phyloP scores from a whole-genome alignment of 768 basidiomycete species.

The Pisolithus marmoratus region DNA sequence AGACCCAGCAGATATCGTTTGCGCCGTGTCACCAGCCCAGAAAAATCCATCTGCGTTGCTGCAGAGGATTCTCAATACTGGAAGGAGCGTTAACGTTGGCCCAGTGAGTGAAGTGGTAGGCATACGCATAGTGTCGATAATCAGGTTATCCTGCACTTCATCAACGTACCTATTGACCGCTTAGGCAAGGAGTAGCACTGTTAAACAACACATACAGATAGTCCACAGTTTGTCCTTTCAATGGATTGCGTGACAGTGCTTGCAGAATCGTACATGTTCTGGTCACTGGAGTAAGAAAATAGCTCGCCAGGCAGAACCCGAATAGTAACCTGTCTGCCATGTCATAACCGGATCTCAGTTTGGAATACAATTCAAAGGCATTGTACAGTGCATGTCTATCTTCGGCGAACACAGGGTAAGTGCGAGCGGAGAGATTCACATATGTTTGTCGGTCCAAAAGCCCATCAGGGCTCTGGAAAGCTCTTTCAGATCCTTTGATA shows the following conservation, averaged over 20 bases:
- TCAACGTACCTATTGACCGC: conserved; percentile 48
- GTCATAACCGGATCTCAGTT: conserved; percentile 44
- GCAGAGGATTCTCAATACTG: conserved; percentile 55
- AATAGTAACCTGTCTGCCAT: conserved; percentile 46
- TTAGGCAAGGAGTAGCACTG: neutral
- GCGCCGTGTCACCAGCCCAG: conserved; percentile 73
- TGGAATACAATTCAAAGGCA: conserved; percentile 46
- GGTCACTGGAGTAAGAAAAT: neutral
- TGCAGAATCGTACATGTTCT: conserved; percentile 48
- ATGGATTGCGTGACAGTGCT: conserved; percentile 16
- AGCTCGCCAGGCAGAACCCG: neutral
- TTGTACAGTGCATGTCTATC: conserved; percentile 42
- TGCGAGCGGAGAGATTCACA: conserved; percentile 39
- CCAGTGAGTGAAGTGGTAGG: neutral
- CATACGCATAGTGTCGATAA: conserved; percentile 53
- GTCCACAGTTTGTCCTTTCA: conserved; percentile 40
- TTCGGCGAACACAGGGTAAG: conserved; percentile 46
- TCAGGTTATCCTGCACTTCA: conserved; percentile 60
- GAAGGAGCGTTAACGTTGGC: neutral
- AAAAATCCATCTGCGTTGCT: conserved; percentile 55
- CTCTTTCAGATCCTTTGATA: conserved; percentile 55
- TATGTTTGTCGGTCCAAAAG: conserved; percentile 41
- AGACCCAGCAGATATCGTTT: conserved; percentile 64
- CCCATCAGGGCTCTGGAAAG: conserved; percentile 26
- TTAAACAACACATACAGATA: conserved; percentile 37